A percentile compares a stretch with the other conserved stretches of the same genome.
phyloP scores from a whole-genome alignment of 2,329 filamentous ascomycete species.

The Penicillium verrucosum region DNA sequence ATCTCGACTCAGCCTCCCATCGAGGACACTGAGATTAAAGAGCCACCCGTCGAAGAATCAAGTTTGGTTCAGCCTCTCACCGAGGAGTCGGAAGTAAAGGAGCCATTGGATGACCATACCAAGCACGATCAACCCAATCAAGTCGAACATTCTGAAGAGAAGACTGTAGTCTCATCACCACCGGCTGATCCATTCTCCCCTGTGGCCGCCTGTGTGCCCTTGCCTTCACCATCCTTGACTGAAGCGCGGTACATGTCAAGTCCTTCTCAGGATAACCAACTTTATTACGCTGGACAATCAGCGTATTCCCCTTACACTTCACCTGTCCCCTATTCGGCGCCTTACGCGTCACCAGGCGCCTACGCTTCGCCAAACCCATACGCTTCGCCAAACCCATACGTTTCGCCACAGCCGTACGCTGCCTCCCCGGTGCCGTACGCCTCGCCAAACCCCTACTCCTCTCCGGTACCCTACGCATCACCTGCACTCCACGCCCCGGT shows the following conservation, averaged over 20 bases:
- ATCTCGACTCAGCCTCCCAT: background rate
- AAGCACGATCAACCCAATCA: background rate
- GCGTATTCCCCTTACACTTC: constrained; percentile 21
- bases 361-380: constrained; percentile 13
- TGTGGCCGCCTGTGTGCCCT: constrained; percentile 23
- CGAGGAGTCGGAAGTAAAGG: background rate
- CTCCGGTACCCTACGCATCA: constrained; percentile 29
- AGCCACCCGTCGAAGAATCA: background rate
- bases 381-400: constrained; percentile 14
- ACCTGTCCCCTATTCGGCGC: constrained; percentile 8
- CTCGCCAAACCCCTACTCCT: constrained; percentile 5
- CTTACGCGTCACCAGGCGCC: constrained; percentile 7
- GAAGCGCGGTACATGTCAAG: constrained; percentile 30
- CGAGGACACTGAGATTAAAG: background rate
- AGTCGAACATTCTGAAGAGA: constrained; percentile 13
- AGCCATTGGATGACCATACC: background rate
- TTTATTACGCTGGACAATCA: constrained; percentile 25
- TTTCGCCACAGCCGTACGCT: constrained; percentile 12
- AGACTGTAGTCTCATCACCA: constrained; percentile 22
- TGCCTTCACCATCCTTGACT: constrained; percentile 32
- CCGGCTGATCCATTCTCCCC: constrained; percentile 25
- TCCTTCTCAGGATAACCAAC: constrained; percentile 24
- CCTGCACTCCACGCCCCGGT: background rate
- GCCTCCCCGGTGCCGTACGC: background rate
- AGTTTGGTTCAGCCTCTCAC: background rate